Evolutionary conservation across 306 rosid genomes (phyloP), one percentile per base, ranked within the genome.

Genomic region (Alnus glutinosa): DNA sequence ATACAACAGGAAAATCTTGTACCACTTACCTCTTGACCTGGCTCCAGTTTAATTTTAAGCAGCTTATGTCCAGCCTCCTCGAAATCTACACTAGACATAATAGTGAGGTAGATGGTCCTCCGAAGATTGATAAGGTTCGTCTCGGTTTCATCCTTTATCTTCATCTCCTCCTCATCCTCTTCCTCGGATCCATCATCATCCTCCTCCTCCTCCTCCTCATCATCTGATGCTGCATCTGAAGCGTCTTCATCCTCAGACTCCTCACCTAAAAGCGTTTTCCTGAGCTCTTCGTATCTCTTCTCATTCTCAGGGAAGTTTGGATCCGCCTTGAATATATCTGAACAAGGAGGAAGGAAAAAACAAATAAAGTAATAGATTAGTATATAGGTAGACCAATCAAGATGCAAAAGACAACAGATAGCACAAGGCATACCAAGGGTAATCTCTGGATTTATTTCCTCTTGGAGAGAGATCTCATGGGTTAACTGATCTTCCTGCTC

Each of bases 31-130:
- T 94, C 99, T 83, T 93, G 99, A 64, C 99, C 99, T 12, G 99
- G 91, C 93, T 95, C 99, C 6, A 95, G 91, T 88, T 91, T 93
- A 79, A 95, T 95, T 86, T 95, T 91, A 64, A 93, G 88, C 76
- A 95, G 99, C 83, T 93, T 93, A 79, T 95, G 99, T 77, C 99
- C 94, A 4, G 98, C 99, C 84, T 95, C 99, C 92, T 93, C 99
- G 82, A 95, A 95, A 85, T 95, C 97, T 57, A 90, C 97, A 88
- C 96, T 91, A 70, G 98, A 93, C 99, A 95, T 95, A 54, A 95
- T 95, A 36, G 98, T 95, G 75, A 95, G 83, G 83, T 91, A 95
- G 37, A 95, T 95, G 42, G 99, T 93, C 76, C 98, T 91, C 50
- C 97, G 84, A 66, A 95, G 97, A 80, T 95, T 95, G 50, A 93